phyloP scores from a whole-genome alignment of 83 land plant species.

The Thuja plicata region DNA sequence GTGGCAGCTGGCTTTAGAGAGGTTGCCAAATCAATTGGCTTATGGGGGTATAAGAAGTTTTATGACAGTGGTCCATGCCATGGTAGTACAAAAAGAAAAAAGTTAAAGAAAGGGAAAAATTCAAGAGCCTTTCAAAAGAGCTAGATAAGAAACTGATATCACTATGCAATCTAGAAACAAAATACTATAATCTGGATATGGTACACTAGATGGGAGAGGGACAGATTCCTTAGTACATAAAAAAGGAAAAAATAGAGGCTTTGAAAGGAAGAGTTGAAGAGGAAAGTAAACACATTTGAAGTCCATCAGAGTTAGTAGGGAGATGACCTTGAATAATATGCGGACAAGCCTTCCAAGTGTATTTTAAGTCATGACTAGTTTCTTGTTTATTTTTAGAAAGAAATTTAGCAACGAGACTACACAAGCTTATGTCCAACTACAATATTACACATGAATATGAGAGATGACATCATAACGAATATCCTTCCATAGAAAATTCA shows the following conservation, averaged over 20 bases:
- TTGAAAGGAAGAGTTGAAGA: conserved; percentile 67
- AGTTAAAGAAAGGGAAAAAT: conserved; percentile 69
- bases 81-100: conserved; percentile 79
- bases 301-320: conserved; percentile 58
- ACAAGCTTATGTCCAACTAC: too few species aligned
- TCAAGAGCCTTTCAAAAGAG: conserved; percentile 52
- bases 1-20: conserved; percentile 82
- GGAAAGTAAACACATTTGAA: conserved; percentile 59
- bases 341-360: conserved; percentile 85
- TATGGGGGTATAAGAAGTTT: conserved; percentile 85
- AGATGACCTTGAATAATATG: conserved; percentile 78
- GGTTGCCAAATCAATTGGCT: conserved; percentile 81
- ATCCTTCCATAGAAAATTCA: too few species aligned
- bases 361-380: conserved; percentile 80
- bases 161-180: conserved; percentile 48
- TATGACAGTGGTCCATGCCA: conserved; percentile 66
- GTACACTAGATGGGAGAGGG: conserved; percentile 21
- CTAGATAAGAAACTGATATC: conserved; percentile 60
- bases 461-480: too few species aligned
- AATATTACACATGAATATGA: too few species aligned
- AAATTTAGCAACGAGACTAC: too few species aligned
- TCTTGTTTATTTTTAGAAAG: too few species aligned
- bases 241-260: conserved; percentile 51
- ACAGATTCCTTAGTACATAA: conserved; percentile 35
- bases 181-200: conserved; percentile 42